Percentiles rank a stretch among this genome's conserved stretches.
phyloP scores from a whole-genome alignment of 371 early-diverging fungal genomes.

The Choanephora cucurbitarum region DNA sequence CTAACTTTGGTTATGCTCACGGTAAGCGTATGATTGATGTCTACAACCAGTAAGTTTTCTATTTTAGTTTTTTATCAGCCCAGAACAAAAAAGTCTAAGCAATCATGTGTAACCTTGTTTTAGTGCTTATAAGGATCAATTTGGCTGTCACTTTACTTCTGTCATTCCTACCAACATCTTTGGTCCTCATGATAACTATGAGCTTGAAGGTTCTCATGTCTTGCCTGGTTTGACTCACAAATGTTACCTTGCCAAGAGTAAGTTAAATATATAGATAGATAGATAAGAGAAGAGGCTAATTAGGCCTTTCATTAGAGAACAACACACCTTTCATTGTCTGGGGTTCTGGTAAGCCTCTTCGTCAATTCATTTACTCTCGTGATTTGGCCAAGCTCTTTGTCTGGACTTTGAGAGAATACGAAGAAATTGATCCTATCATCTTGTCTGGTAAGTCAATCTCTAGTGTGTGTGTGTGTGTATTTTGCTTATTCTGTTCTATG shows the following conservation, averaged over 20 bases:
- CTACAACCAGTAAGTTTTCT: constrained; percentile 68
- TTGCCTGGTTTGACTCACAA: constrained; percentile 88
- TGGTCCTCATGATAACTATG: constrained; percentile 85
- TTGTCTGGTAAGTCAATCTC: constrained; percentile 81
- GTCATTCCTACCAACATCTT: constrained; percentile 89
- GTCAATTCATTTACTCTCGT: constrained; percentile 86
- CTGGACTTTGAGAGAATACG: constrained; percentile 82
- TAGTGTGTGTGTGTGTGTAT: too few species aligned
- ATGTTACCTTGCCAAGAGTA: constrained; percentile 79
- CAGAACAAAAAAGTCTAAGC: not conserved
- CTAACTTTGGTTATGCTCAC: constrained; percentile 89
- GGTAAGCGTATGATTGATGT: constrained; percentile 90
- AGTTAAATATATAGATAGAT: constrained; percentile 11
- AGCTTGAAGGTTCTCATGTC: constrained; percentile 83
- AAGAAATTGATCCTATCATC: constrained; percentile 82
- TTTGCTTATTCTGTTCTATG: not conserved
- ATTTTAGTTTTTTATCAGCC: not conserved
- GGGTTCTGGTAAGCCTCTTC: constrained; percentile 82
- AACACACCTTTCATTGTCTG: constrained; percentile 74
- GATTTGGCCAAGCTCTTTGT: constrained; percentile 85
- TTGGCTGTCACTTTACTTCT: constrained; percentile 81
- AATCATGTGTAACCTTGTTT: constrained; percentile 6
- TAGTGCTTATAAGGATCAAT: constrained; percentile 82
- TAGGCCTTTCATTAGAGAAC: constrained; percentile 53
- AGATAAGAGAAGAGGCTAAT: not conserved